Percentiles rank a stretch among this genome's conserved stretches.
phyloP scores from a whole-genome alignment of 108 stramenopile species.

The Skeletonema tropicum region DNA sequence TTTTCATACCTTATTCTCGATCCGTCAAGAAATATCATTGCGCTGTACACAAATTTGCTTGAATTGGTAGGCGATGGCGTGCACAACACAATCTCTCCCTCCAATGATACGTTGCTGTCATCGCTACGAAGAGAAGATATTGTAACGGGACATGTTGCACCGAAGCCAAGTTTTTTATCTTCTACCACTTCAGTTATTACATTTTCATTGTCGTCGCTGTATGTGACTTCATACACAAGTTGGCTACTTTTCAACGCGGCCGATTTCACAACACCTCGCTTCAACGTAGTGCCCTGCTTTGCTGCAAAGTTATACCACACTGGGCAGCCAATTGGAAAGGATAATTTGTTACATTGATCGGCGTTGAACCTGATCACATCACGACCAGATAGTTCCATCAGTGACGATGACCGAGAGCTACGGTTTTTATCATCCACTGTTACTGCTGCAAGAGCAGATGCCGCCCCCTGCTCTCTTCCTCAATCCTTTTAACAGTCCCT shows the following conservation, averaged over 20 bases:
- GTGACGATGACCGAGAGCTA: too few species aligned
- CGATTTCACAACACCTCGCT: background rate
- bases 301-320: background rate
- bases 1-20: background rate
- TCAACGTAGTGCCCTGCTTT: background rate
- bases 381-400: too few species aligned
- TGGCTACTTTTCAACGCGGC: background rate
- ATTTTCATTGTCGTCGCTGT: background rate
- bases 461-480: too few species aligned
- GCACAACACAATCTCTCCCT: background rate
- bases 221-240: background rate
- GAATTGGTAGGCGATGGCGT: background rate
- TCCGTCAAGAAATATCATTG: background rate
- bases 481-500: too few species aligned
- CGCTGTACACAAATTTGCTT: background rate
- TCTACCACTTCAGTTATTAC: too few species aligned
- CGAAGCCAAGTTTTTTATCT: too few species aligned
- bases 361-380: background rate
- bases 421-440: too few species aligned
- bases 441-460: too few species aligned
- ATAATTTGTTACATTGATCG: background rate
- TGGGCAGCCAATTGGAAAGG: conserved; percentile 9
- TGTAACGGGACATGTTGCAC: too few species aligned
- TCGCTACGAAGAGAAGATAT: background rate
- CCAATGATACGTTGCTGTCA: background rate